These are phyloP conservation scores for Globisporangium mamillatum DNA, from an alignment of 352 stramenopile genomes.

Conservation along the genomic window DNA sequence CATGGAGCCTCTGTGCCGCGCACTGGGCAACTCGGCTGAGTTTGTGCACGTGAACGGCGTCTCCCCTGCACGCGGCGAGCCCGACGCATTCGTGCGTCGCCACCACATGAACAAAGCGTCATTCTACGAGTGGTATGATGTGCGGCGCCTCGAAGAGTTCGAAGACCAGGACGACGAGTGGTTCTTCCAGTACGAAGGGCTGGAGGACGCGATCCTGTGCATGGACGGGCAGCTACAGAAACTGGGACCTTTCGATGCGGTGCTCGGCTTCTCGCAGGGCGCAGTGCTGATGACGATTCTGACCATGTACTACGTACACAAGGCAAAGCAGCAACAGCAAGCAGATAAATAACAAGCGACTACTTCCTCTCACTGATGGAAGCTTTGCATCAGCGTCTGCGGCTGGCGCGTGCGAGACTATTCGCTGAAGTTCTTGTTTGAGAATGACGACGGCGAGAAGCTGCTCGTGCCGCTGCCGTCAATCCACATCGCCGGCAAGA, in stretches of 20 bases:
- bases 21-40: conserved; percentile 4
- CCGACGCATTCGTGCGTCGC: background rate
- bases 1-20: background rate
- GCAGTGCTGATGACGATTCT: conserved; percentile 10
- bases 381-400: conserved; percentile 16
- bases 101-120: background rate
- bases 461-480: conserved; percentile 26
- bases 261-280: conserved; percentile 19
- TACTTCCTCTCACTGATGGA: conserved; percentile 24
- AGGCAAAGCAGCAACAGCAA: conserved; percentile 6
- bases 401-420: background rate
- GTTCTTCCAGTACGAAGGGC: conserved; percentile 44
- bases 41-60: background rate
- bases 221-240: conserved; percentile 42
- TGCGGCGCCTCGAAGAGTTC: conserved; percentile 1
- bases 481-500: conserved; percentile 57
- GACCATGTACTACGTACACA: conserved; percentile 8
- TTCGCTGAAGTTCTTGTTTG: conserved; percentile 26
- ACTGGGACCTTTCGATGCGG: conserved; percentile 53
- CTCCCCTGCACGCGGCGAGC: background rate
- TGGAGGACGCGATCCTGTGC: conserved; percentile 42
- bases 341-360: background rate
- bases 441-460: conserved; percentile 22
- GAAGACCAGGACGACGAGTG: conserved; percentile 23
- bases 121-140: conserved; percentile 9